phyloP scores from a whole-genome alignment of 192 early-diverging fungal species.

The Chytriomyces sp. region DNA sequence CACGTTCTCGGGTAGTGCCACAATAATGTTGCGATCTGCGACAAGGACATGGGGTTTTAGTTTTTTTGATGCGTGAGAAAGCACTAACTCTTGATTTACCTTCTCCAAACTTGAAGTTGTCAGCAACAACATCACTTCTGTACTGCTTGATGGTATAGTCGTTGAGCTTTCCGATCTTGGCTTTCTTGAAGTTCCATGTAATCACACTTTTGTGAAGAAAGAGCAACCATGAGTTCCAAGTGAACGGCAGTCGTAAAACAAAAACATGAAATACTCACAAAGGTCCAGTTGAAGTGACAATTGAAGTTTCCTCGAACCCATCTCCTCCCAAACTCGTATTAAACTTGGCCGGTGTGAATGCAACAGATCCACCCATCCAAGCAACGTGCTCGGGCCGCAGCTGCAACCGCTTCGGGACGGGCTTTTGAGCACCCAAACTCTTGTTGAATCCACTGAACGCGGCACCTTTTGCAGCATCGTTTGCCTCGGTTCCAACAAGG shows the following conservation, averaged over 20 bases:
- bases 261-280: slow-evolving; percentile 42
- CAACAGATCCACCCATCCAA: slow-evolving; percentile 67
- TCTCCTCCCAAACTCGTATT: slow-evolving; percentile 60
- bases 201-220: slow-evolving; percentile 62
- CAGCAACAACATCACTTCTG: slow-evolving; percentile 79
- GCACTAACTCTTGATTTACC: not conserved
- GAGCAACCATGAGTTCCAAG: not conserved
- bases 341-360: slow-evolving; percentile 89
- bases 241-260: not conserved
- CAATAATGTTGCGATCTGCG: slow-evolving; percentile 77
- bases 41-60: not conserved
- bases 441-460: slow-evolving; percentile 63
- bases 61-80: not conserved
- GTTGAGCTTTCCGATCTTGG: slow-evolving; percentile 75
- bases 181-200: slow-evolving; percentile 87
- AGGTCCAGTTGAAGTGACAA: slow-evolving; percentile 88
- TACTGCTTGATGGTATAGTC: slow-evolving; percentile 93
- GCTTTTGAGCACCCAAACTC: slow-evolving; percentile 67
- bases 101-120: slow-evolving; percentile 88
- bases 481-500: slow-evolving; percentile 74
- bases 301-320: slow-evolving; percentile 71
- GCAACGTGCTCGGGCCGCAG: slow-evolving; percentile 89
- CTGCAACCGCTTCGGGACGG: slow-evolving; percentile 72
- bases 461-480: slow-evolving; percentile 21
- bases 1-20: slow-evolving; percentile 79